Base-by-base conservation (phyloP, 495 filamentous ascomycete species). In the Aspergillus wentii region DNA sequence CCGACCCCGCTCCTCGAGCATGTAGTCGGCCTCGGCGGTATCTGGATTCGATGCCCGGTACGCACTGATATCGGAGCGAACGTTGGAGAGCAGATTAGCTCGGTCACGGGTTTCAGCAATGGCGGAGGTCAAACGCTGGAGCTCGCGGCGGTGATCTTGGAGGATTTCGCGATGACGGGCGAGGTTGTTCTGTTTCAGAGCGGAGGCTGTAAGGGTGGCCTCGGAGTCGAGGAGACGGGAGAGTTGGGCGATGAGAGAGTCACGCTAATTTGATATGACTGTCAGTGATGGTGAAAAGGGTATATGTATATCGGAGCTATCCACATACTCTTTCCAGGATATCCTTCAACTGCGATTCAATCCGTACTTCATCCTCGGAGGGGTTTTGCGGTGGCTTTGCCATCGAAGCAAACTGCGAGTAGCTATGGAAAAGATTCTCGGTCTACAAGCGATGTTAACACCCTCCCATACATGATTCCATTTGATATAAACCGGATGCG, bases 161-260 rank as follows among this genome's bases (percentile, higher is more conserved):
- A 96, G 81, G 57, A 94, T 80, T 66, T 92, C 88, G 54, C 88
- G 87, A 53, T 97, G 88, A 33, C 94, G 87, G 38, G 86, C 71
- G 35, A 98, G 81, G 65, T 95, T 94, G 72, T 85, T 94, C 54
- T 92, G 87, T 66, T 95, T 96, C 4, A 94, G 78, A 27, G 90
- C 88, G 18, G 91, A 95, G 40, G 88, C 80, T 26, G 83, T 85
- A 35, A 94, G 78, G 43, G 82, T 75, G n/a, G 89, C 76, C 79
- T 95, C 90, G 38, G 90, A 94, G 69, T 95, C 89, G 43, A 97
- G 85, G 47, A 95, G 82, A 35, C 90, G 88, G 54, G 79, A 66
- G 33, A 98, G 84, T 64, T 95, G 86, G 51, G 78, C 58, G 59
- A 96, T 77, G 36, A 91, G 74, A 31, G 73, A 71, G 54, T 95